These are phyloP conservation scores for Leishmania braziliensis DNA, from an alignment of 208 protist species.

Conservation along the genomic window DNA sequence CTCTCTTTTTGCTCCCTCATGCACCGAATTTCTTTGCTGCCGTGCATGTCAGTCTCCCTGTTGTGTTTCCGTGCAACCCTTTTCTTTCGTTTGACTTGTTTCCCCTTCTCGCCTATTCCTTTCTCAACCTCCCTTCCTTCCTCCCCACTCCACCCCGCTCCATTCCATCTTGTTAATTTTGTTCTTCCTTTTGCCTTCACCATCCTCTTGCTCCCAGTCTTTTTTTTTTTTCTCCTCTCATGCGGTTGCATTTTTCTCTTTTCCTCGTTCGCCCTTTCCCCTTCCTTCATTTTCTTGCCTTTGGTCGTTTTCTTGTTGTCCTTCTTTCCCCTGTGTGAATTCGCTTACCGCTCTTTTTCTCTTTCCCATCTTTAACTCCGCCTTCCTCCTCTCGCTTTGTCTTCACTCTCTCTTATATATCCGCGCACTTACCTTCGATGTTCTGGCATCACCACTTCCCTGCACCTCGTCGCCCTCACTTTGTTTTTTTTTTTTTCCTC, in stretches of 20 bases:
- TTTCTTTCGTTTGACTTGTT: neutral
- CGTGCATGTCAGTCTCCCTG: neutral
- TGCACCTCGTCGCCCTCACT: neutral
- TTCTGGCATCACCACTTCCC: neutral
- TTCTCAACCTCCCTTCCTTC: neutral
- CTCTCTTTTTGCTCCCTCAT: neutral
- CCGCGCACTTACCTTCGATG: neutral
- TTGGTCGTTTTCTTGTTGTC: slow-evolving; percentile 3
- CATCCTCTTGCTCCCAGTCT: neutral
- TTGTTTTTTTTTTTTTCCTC: neutral
- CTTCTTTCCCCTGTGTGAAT: neutral
- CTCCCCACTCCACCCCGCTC: neutral
- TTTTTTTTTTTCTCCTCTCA: slow-evolving; percentile 7
- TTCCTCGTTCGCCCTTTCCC: slow-evolving; percentile 8
- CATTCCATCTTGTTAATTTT: neutral
- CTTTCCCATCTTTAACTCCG: neutral
- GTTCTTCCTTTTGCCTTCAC: neutral
- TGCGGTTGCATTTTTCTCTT: slow-evolving; percentile 1
- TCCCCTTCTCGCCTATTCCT: neutral
- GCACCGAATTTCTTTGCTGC: neutral
- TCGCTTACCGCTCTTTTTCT: neutral
- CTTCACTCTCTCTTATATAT: slow-evolving; percentile 1
- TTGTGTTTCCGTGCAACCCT: neutral
- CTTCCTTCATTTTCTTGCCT: neutral
- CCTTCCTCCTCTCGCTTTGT: neutral